These are phyloP conservation scores for Diplogelasinospora grovesii DNA, from an alignment of 495 filamentous ascomycete species.

Conservation along the genomic window DNA sequence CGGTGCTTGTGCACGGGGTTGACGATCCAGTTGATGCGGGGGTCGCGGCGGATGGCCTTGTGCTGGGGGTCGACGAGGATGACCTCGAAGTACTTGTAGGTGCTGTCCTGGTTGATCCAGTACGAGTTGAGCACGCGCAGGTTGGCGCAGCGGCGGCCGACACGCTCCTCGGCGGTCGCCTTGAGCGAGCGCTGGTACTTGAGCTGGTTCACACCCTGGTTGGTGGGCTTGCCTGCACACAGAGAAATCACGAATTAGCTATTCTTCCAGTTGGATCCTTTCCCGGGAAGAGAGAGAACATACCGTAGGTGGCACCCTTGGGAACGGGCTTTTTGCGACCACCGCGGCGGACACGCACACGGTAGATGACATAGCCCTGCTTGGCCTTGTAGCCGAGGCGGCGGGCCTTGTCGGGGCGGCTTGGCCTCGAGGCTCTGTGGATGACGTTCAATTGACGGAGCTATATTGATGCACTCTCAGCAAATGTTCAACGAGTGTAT, in stretches of 20 bases:
- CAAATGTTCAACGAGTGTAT: conserved; percentile 99
- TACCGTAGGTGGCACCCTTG: conserved; percentile 99
- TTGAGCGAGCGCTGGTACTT: conserved; percentile 99
- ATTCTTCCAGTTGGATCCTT: background rate
- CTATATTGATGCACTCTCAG: conserved; percentile 99
- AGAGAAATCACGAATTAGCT: background rate
- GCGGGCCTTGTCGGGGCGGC: conserved; percentile 98
- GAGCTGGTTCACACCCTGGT: conserved; percentile 99
- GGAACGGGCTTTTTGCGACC: conserved; percentile 91
- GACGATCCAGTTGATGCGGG: conserved; percentile 99
- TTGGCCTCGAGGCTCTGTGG: conserved; percentile 96
- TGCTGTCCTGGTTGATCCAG: conserved; percentile 99
- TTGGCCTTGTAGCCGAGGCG: conserved; percentile 99
- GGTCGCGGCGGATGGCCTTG: conserved; percentile 98
- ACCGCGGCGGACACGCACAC: conserved; percentile 92
- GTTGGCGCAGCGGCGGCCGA: conserved; percentile 97
- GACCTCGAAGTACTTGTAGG: conserved; percentile 99
- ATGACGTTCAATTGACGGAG: conserved; percentile 98
- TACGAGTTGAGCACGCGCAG: conserved; percentile 98
- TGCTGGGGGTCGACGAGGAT: conserved; percentile 99
- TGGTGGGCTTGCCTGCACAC: conserved; percentile 88
- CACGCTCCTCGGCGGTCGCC: conserved; percentile 98
- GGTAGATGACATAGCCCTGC: conserved; percentile 99
- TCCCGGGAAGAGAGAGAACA: conserved; percentile 20
- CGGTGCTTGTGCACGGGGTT: conserved; percentile 99